phyloP scores from a whole-genome alignment of 2,329 filamentous ascomycete species.

The Cylindrodendrum hubeiense region DNA sequence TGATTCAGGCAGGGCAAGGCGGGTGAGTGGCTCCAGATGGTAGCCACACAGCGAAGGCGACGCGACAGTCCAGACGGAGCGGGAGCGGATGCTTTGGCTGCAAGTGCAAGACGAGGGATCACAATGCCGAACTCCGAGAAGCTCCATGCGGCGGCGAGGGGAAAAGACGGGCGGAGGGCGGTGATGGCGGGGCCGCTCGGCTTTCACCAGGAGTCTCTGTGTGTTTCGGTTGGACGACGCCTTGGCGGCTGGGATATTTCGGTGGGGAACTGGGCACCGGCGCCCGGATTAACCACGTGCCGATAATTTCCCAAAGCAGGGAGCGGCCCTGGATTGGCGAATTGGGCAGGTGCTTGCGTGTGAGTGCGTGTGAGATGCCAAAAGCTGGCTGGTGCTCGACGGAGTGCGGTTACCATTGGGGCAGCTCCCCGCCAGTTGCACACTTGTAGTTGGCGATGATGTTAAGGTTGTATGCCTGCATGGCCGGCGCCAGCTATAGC shows the following conservation, averaged over 20 bases:
- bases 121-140: slow-evolving; percentile 54
- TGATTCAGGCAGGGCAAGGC: slow-evolving; percentile 45
- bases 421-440: background rate
- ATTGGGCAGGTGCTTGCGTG: background rate
- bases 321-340: too few relatives aligned
- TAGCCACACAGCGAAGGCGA: slow-evolving; percentile 41
- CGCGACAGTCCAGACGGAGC: slow-evolving; percentile 34
- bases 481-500: background rate
- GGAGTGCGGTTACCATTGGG: too few relatives aligned
- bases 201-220: slow-evolving; percentile 23
- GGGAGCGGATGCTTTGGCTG: slow-evolving; percentile 39
- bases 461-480: background rate
- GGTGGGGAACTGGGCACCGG: background rate
- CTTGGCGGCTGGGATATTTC: background rate
- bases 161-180: slow-evolving; percentile 33
- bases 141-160: slow-evolving; percentile 43
- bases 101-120: slow-evolving; percentile 40
- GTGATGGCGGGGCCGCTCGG: slow-evolving; percentile 41
- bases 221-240: background rate
- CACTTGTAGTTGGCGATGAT: background rate
- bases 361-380: too few relatives aligned
- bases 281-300: background rate
- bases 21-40: slow-evolving; percentile 33
- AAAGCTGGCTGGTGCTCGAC: background rate
- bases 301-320: background rate